Evolutionary conservation across 106 monocot species (phyloP), one percentile per base, ranked within the genome.

Genomic region (Acanthochlamys bracteata): DNA sequence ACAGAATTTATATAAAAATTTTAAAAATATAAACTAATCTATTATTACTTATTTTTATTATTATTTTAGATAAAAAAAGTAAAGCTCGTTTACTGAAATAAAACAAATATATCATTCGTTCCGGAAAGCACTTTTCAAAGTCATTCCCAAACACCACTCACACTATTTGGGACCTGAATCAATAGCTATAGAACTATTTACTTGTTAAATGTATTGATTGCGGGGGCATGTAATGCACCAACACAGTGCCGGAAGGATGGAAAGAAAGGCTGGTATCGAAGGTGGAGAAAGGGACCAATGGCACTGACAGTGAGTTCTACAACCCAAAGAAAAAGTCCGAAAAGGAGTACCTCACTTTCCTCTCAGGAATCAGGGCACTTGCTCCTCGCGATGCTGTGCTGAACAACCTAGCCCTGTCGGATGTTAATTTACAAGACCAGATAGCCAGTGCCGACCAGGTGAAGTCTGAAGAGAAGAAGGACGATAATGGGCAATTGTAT

Each of bases 301-400:
- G 95, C 74, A 94, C 94, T 21, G 94, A 89, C 80, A 78, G 77
- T 76, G 95, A 96, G 74, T 96, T 96, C 90, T 96, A 76, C 87
- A 96, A 96, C 80, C 95, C 95, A 0, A 87, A 63, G 78, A 90
- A 85, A 78, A 60, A 75, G 43, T 55, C 80, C 4, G 95, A 96
- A 73, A 75, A 75, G 59, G 90, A 78, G 74, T 96, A 96, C 84
- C 79, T 96, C 23, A 96, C 95, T 10, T 96, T 76, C 80, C 90
- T 96, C 45, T 6, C 82, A 12, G 90, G 90, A 2, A 78, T 90
- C 82, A 79, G 80, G 0, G 65, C 75, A 3, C 78, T 96, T 2
- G 90, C 88, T 11, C 95, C 95, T 17, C 57, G 78, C 43, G 88
- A 88, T 60, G 77, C 74, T 33, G 85, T 98, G 53, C 83, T 98